Base-by-base conservation (phyloP, 768 basidiomycete species). In the Boletus pseudo-olivaceus region DNA sequence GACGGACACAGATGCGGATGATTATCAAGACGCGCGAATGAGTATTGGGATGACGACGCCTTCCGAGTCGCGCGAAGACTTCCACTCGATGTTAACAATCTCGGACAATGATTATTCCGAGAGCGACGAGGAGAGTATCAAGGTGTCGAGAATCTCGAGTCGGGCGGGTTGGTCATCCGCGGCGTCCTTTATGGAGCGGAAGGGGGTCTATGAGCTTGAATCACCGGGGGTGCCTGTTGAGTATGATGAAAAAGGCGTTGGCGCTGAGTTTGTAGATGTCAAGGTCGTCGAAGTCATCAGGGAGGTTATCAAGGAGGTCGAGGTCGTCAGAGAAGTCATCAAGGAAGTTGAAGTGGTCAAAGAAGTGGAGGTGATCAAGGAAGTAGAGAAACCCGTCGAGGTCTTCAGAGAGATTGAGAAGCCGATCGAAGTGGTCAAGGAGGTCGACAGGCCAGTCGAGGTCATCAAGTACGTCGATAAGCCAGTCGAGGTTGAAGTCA, bases 11-110 rank as follows among this genome's bases (percentile, higher is more conserved):
- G 88, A 89, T 40, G 69, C 66, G 33, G 88, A 85, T 17, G 83
- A 91, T 54, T 93, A 89, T 62, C 77, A 85, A 1, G 93, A 95
- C 56, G 83, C 93, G 2, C 75, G 84, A 42, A 84, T 86, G 65
- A 91, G 79, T 37, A 68, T 82, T 26, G 73, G 73, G 11, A 75
- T 81, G 60, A 77, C 82, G 68, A 84, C 84, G 1, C 88, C 90
- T 4, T 83, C 82, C 4, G 80, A 80, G 54, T 87, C 87, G 47
- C 73, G 72, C 30, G 83, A 88, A 34, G 87, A 89, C 61, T 90
- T 90, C 80, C 83, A 91, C 65, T 90, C 87, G 7, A 75, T 87
- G 67, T 70, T 82, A 75, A 88, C 87, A 2, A 74, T 76, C 54
- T 83, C 85, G 38, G 88, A 90, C 59, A 83, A 82, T 55, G 88